phyloP scores from a whole-genome alignment of 768 basidiomycete species.

The Russula ochroleuca region DNA sequence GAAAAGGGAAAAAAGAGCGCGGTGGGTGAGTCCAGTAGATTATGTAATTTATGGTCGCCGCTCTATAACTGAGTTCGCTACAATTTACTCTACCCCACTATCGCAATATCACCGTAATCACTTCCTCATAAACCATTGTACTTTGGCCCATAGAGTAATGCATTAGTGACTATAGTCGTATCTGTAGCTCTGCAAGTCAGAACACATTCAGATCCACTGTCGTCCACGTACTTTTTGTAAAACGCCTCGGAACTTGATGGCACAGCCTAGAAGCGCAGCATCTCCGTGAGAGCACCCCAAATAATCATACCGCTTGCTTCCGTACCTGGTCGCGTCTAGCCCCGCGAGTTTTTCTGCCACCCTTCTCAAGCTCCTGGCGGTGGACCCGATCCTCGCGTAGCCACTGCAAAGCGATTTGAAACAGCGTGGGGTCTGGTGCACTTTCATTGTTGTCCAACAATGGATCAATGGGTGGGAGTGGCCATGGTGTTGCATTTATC shows the following conservation, averaged over 20 bases:
- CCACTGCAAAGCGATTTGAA: slow-evolving; percentile 80
- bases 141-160: not conserved
- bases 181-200: slow-evolving; percentile 2
- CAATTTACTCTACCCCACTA: too few species aligned
- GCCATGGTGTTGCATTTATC: slow-evolving; percentile 68
- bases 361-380: slow-evolving; percentile 53
- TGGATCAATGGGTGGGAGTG: slow-evolving; percentile 35
- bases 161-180: slow-evolving; percentile 23
- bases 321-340: slow-evolving; percentile 53
- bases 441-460: slow-evolving; percentile 28
- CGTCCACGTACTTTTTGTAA: slow-evolving; percentile 64
- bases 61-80: not conserved
- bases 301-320: slow-evolving; percentile 10
- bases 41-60: slow-evolving; percentile 10
- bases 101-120: too few species aligned
- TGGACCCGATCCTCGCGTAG: slow-evolving; percentile 74
- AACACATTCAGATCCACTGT: not conserved
- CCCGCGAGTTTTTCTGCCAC: slow-evolving; percentile 57
- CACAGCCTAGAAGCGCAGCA: slow-evolving; percentile 39
- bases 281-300: slow-evolving; percentile 9
- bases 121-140: too few species aligned
- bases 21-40: not conserved
- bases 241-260: slow-evolving; percentile 80
- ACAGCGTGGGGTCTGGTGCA: slow-evolving; percentile 43
- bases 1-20: not conserved